Evolutionary conservation across 192 early-diverging fungal genomes (phyloP), one percentile per base, ranked within the genome.

Genomic region (Thamnidium elegans): DNA sequence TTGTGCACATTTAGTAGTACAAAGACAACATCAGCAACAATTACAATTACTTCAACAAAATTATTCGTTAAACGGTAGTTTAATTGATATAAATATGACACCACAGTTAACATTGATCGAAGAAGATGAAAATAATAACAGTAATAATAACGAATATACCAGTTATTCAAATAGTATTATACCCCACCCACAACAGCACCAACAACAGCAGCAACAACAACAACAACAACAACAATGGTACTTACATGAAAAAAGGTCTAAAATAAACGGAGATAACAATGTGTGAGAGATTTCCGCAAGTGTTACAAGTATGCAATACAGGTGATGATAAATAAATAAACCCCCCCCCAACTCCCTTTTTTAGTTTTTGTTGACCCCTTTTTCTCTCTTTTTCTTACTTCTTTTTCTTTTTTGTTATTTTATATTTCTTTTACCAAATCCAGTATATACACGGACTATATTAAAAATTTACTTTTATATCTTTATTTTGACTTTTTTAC

Each of bases 1-100:
- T 32, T 84, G 83, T 50, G 73, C 75, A 26, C 85, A 84, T 65
- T 63, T 84, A 11, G 58, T 45, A 2, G 58, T 59, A 3, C 58
- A 59, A 45, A 59, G 43, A 45, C 58, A 45, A 11, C 43, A 59
- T 30, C 42, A 59, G 26, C 39, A 59, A 42, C 58, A 59, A 1
- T 15, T 59, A 19, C 58, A 59, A 4, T 45, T 59, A n/a, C 58
- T 59, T 15, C 58, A 59, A 45, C 58, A 43, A n/a, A 45, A 59
- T 21, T 59, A 48, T 19, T 14, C 44, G 10, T 45, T 45, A 15
- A 45, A 9, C 3, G 26, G 26, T 26, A 26, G 26, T 26, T 26
- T 26, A 26, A 26, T 26, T 26, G 26, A 26, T 26, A 26, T 26
- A 26, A 55, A 11, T 32, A 34, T 56, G 55, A 34, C 31, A 6